These are phyloP conservation scores for Tricladium varicosporioides DNA, from an alignment of 2,329 filamentous ascomycete genomes.

Conservation along the genomic window DNA sequence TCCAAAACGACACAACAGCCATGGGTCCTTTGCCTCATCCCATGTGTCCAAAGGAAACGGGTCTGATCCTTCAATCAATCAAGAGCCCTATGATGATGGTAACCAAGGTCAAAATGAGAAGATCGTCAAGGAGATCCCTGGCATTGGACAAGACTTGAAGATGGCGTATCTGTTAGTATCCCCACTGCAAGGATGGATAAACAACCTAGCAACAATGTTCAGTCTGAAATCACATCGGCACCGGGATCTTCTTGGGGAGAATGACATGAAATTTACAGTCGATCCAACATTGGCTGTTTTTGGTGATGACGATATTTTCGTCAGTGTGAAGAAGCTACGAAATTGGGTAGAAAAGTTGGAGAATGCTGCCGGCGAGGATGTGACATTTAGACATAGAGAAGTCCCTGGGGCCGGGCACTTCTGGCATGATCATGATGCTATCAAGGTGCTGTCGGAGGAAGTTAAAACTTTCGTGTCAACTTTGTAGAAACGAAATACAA, in stretches of 20 bases:
- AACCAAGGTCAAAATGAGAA: background rate
- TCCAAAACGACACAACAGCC: constrained; percentile 30
- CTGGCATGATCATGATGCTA: constrained; percentile 38
- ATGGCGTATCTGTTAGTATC: constrained; percentile 65
- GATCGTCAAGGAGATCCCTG: constrained; percentile 14
- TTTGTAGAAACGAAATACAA: constrained; percentile 4
- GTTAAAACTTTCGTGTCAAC: constrained; percentile 20
- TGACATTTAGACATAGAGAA: constrained; percentile 41
- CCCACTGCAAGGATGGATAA: constrained; percentile 60
- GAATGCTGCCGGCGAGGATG: constrained; percentile 2
- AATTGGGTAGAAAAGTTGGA: constrained; percentile 61
- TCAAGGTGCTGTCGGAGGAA: constrained; percentile 22
- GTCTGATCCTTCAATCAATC: constrained; percentile 15
- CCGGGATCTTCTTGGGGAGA: constrained; percentile 29
- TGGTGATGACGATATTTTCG: constrained; percentile 74
- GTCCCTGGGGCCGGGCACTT: constrained; percentile 52
- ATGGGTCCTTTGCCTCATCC: constrained; percentile 19
- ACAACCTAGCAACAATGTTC: constrained; percentile 58
- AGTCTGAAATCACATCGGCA: constrained; percentile 20
- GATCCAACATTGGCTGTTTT: constrained; percentile 69
- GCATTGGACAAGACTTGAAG: constrained; percentile 31
- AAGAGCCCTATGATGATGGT: background rate
- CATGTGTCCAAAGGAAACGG: constrained; percentile 31
- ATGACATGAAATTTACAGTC: constrained; percentile 53
- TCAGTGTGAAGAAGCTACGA: constrained; percentile 61